A percentile compares a stretch with the other conserved stretches of the same genome.
Evolutionary conservation across 805 yeast genomes (phyloP).

Genomic region (Scheffersomyces spartinae): DNA sequence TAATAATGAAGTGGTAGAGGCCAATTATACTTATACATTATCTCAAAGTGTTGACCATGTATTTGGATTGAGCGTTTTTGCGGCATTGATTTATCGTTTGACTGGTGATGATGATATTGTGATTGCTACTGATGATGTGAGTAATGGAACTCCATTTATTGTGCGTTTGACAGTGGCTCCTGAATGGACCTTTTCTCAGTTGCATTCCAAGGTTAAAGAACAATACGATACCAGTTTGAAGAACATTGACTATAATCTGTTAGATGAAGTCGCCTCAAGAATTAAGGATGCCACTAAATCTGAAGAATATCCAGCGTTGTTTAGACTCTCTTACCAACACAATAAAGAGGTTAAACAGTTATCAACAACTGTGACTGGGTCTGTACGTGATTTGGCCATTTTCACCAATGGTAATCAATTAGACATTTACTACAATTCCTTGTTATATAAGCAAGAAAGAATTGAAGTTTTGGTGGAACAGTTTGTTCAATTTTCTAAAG

Average conservation of each 20-base stretch:
- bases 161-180: conserved; percentile 53
- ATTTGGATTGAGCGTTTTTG: conserved; percentile 54
- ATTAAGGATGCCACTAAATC: conserved; percentile 38
- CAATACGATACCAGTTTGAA: conserved; percentile 24
- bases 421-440: conserved; percentile 57
- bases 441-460: conserved; percentile 62
- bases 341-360: conserved; percentile 26
- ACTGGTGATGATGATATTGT: conserved; percentile 93
- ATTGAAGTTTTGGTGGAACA: conserved; percentile 64
- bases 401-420: conserved; percentile 26
- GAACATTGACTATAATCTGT: conserved; percentile 30
- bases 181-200: conserved; percentile 38
- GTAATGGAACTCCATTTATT: conserved; percentile 38
- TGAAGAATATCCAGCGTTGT: conserved; percentile 52
- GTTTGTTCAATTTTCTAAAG: conserved; percentile 39
- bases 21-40: conserved; percentile 21
- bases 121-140: conserved; percentile 54
- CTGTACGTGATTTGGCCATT: conserved; percentile 54
- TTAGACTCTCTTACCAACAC: conserved; percentile 48
- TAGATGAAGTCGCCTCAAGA: conserved; percentile 43
- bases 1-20: conserved; percentile 55
- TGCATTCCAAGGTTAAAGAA: conserved; percentile 34
- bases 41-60: conserved; percentile 21
- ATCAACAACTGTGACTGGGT: conserved; percentile 37
- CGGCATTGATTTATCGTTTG: conserved; percentile 61